Base-by-base conservation (phyloP, 495 filamentous ascomycete species). In the Acidomyces sp. region DNA sequence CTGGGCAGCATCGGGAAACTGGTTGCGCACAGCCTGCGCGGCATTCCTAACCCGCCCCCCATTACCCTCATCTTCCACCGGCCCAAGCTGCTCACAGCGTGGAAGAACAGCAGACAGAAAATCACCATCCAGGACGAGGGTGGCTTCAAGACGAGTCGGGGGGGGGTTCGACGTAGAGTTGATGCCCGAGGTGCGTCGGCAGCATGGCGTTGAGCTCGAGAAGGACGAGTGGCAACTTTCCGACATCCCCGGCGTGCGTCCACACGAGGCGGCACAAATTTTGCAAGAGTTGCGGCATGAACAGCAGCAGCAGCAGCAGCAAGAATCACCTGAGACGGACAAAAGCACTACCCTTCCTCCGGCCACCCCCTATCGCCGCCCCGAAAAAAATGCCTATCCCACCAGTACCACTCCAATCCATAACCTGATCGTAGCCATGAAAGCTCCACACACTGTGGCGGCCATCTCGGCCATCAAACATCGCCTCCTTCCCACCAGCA, bases 391-490 rank as follows among this genome's bases (percentile, higher is more conserved):
- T 27, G 23, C 21, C 26, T 24, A 32, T 24, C 26, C 24, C 37
- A 25, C 37, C 34, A 45, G 44, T 16, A 49, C 63, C 7, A 63
- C 62, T 19, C 62, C 66, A 18, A 86, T 97, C 41, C 63, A 79
- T 31, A 80, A 84, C 53, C 67, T 96, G 24, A 74, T 97, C 36
- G 65, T 96, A 18, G 75, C 79, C 2, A 67, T 70, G 9, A 74
- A 83, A 46, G 65, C 75, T 0, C 59, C 68, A 4, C 49, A 71
- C 22, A 78, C 74, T 0, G 48, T 75, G 7, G 48, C 62, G 2
- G 76, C 77, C 2, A 52, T 96, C 13, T 41, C 55, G 19, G 45
- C 57, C 1, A 65, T 95, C 29, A 57, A 57, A 4, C 67, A 82
- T 45, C 71, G 85, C 6, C 62, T 97, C n/a, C 72, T 73, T 23